Conservation (phyloP, 2,329 filamentous ascomycete genomes). For the Fusarium nanum region DNA sequence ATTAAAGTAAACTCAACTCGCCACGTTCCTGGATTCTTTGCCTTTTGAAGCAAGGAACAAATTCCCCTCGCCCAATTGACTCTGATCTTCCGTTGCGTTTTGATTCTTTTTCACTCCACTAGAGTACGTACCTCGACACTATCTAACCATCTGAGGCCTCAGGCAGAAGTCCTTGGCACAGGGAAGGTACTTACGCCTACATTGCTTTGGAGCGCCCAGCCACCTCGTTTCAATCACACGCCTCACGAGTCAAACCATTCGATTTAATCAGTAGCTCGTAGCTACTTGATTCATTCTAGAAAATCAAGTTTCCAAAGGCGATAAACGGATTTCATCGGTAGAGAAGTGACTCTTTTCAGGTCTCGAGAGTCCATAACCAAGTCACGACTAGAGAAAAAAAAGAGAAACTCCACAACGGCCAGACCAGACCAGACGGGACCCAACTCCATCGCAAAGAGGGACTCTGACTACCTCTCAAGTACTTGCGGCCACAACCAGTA, state of each 20-base stretch:
- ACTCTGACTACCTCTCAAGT: conserved; percentile 31
- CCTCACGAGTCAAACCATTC: conserved; percentile 40
- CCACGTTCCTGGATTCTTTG: conserved; percentile 34
- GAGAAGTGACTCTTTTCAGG: conserved; percentile 36
- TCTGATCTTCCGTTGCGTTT: conserved; percentile 2
- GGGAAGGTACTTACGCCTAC: conserved; percentile 16
- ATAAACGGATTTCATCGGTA: conserved; percentile 30
- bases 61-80: conserved; percentile 21
- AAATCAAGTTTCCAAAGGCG: conserved; percentile 18
- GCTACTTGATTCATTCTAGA: conserved; percentile 22
- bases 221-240: conserved; percentile 39
- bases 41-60: conserved; percentile 28
- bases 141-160: conserved; percentile 11
- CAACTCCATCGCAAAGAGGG: conserved; percentile 33
- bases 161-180: conserved; percentile 33
- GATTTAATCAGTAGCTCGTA: conserved; percentile 20
- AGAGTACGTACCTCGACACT: conserved; percentile 17
- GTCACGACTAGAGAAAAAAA: conserved; percentile 24
- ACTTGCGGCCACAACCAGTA: conserved; percentile 31
- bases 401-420: conserved; percentile 21
- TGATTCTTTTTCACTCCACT: conserved; percentile 21
- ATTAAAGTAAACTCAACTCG: conserved; percentile 26
- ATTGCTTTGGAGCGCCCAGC: conserved; percentile 34
- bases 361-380: conserved; percentile 34
- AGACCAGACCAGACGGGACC: conserved; percentile 29